A percentile compares a stretch with the other conserved stretches of the same genome.
These are phyloP conservation scores for Dactylellina haptotyla DNA, from an alignment of 2,329 filamentous ascomycete species.

Conservation along the genomic window DNA sequence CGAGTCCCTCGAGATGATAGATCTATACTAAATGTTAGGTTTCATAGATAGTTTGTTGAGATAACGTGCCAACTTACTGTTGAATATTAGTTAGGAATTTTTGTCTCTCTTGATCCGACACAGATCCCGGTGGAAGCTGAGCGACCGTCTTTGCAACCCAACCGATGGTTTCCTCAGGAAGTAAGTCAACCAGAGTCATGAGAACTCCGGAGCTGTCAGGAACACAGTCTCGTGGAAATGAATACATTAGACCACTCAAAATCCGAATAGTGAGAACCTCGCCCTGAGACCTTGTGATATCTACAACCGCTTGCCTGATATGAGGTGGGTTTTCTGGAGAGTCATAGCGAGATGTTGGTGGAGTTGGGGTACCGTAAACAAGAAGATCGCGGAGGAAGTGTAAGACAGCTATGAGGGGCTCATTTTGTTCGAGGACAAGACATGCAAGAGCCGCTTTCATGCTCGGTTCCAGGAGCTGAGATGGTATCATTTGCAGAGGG, in stretches of 20 bases:
- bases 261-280: conserved; percentile 85
- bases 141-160: conserved; percentile 88
- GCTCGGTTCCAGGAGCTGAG: conserved; percentile 80
- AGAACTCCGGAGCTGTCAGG: conserved; percentile 93
- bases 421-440: conserved; percentile 86
- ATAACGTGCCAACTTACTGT: conserved; percentile 63
- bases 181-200: conserved; percentile 84
- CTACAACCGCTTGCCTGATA: conserved; percentile 77
- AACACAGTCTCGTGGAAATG: conserved; percentile 94
- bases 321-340: conserved; percentile 72
- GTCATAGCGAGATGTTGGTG: conserved; percentile 70
- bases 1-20: conserved; percentile 55
- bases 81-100: conserved; percentile 82
- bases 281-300: conserved; percentile 75
- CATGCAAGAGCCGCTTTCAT: conserved; percentile 88
- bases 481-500: conserved; percentile 82
- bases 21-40: conserved; percentile 39
- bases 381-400: conserved; percentile 93
- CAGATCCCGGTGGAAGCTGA: conserved; percentile 82
- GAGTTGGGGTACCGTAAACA: conserved; percentile 78
- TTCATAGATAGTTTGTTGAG: background rate
- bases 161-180: conserved; percentile 78
- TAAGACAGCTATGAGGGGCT: conserved; percentile 87
- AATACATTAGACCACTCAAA: conserved; percentile 99
- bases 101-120: conserved; percentile 82